Conservation (phyloP, 2,329 filamentous ascomycete species). For the Hymenoscyphus linearis region DNA sequence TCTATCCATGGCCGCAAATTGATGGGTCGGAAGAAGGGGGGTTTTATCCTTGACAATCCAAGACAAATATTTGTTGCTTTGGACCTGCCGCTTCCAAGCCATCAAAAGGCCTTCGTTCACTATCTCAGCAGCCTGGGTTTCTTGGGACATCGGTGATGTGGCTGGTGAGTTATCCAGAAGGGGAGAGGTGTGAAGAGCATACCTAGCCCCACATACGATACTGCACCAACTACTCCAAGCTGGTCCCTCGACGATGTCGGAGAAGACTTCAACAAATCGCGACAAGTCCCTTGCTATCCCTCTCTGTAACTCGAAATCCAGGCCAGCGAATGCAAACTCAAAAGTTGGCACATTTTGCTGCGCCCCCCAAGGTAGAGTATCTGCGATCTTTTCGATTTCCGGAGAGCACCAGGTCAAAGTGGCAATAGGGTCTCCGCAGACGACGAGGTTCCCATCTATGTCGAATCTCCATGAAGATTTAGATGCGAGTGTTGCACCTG, state of each 20-base stretch:
- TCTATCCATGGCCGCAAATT: too few relatives aligned
- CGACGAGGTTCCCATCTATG: background rate
- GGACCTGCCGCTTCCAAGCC: too few relatives aligned
- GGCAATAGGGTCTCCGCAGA: background rate
- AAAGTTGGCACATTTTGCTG: background rate
- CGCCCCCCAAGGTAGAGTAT: background rate
- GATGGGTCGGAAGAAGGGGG: too few relatives aligned
- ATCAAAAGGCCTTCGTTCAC: too few relatives aligned
- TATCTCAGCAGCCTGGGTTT: too few relatives aligned
- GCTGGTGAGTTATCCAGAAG: too few relatives aligned
- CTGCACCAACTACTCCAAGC: background rate
- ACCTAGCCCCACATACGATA: background rate
- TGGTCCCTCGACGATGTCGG: background rate
- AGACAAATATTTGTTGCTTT: too few relatives aligned
- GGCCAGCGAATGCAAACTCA: background rate
- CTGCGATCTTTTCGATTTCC: background rate
- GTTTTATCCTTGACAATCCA: too few relatives aligned
- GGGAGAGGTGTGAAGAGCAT: too few relatives aligned
- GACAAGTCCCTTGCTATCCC: background rate
- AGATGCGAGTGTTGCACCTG: background rate
- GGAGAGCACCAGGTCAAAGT: background rate
- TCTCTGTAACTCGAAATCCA: background rate
- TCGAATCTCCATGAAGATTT: background rate
- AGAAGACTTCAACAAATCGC: background rate
- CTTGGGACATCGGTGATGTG: too few relatives aligned